Percentiles rank a stretch among this genome's conserved stretches.
Evolutionary conservation across 2,329 filamentous ascomycete species (phyloP).

Genomic region (Penicillium occitanis): DNA sequence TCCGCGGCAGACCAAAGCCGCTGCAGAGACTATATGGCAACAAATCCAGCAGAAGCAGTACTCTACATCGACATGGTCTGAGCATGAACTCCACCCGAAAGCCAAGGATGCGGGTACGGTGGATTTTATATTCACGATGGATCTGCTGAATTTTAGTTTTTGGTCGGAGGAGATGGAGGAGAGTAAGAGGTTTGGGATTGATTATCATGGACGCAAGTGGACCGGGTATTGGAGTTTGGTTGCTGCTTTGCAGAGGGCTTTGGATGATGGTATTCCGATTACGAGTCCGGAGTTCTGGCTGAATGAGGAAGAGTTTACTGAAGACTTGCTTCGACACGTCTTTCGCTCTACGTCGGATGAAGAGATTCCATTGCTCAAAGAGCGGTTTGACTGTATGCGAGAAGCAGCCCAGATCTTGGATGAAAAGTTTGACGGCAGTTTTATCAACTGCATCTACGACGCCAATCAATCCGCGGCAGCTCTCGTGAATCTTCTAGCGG

Average conservation of each 20-base stretch:
- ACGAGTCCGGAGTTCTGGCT: slow-evolving; percentile 87
- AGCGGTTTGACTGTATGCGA: slow-evolving; percentile 74
- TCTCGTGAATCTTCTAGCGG: slow-evolving; percentile 80
- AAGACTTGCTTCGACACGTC: slow-evolving; percentile 70
- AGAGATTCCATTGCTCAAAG: slow-evolving; percentile 77
- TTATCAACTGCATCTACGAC: slow-evolving; percentile 69
- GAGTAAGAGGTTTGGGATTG: slow-evolving; percentile 72
- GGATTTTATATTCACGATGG: slow-evolving; percentile 96
- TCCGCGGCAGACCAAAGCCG: slow-evolving; percentile 76
- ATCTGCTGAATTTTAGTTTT: slow-evolving; percentile 94
- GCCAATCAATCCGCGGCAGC: slow-evolving; percentile 77
- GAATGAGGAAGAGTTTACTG: slow-evolving; percentile 70
- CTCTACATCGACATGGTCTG: slow-evolving; percentile 80
- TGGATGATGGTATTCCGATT: slow-evolving; percentile 90
- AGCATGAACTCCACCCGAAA: slow-evolving; percentile 87
- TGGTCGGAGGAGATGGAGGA: slow-evolving; percentile 74
- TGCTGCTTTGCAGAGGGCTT: slow-evolving; percentile 77
- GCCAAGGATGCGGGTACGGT: slow-evolving; percentile 74
- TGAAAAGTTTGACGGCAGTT: slow-evolving; percentile 74
- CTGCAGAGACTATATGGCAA: slow-evolving; percentile 73
- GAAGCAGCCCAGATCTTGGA: slow-evolving; percentile 80
- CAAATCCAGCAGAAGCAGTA: slow-evolving; percentile 83
- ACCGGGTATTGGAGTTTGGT: slow-evolving; percentile 96
- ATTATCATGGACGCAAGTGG: slow-evolving; percentile 78
- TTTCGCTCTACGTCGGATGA: slow-evolving; percentile 87